Base-by-base conservation (phyloP, 2,329 filamentous ascomycete species). In the Monosporascus sp. region DNA sequence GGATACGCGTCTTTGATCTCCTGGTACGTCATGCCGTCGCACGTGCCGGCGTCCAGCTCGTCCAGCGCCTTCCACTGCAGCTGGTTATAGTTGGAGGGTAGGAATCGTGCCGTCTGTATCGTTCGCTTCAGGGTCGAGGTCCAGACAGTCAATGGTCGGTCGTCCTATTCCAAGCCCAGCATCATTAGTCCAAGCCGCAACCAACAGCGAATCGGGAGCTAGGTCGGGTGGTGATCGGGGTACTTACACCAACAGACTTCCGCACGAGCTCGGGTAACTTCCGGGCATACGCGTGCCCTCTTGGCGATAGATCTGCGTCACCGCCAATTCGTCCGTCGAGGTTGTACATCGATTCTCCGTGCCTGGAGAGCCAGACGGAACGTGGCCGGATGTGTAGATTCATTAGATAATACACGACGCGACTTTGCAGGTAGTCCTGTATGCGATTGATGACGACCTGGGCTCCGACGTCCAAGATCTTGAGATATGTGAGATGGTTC, bases 371-470 rank as follows among this genome's bases (percentile, higher is more conserved):
- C 94, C 94, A 99, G 61, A 99, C 96, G 4, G 91, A 96, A 53
- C 94, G 85, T 19, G 93, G 93, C 59, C 93, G 93, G 71, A 99
- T 99, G 74, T 99, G 94, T 40, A 99, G 80, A 69, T 97, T 99
- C 86, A 97, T 97, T 54, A 97, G 84, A 70, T 97, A 99, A 73
- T 99, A 99, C 46, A 99, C 93, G 45, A 99, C 87, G 54, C 94
- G 87, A 70, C 91, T 96, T 70, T 97, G 94, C 27, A 99, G 80
- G 68, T 99, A 99, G 72, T 99, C 94, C 68, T 91, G 87, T 66
- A 99, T 96, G 68, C 89, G 87, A 75, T 97, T 99, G 81, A 99
- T 97, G 66, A 97, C 94, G 68, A 97, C 92, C 67, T 96, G 91
- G 62, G 90, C 90, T 55, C 94, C 92, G 14, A 97, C 91, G 66